Evolutionary conservation across 176 grass and related monocot species (phyloP), one percentile per base, ranked within the genome.

Genomic region (Tillandsia fasciculata): DNA sequence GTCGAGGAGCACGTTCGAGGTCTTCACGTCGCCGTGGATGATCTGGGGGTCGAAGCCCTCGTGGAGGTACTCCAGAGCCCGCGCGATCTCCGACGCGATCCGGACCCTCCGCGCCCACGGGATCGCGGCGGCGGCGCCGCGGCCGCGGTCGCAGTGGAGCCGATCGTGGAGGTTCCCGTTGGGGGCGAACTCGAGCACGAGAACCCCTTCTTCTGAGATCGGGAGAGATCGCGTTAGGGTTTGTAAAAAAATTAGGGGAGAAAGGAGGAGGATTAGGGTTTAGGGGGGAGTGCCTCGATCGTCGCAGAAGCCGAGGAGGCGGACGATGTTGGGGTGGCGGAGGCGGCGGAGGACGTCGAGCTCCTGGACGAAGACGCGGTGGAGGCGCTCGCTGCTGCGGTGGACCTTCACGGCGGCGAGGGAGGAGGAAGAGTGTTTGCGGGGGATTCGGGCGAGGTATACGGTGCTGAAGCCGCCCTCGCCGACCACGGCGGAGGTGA

Each of bases 401-500:
- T 93, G 90, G 24, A 93, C 79, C 79, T 99, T 99, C 67, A 99
- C 79, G 33, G 90, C 95, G 28, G 80, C 90, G 69, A 94, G 87
- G 10, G 80, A 80, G 10, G 29, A 71, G 28, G 42, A 67, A 53
- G 67, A 24, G 17, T 65, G 65, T 56, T 28, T 69, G 67, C 84
- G 76, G 33, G 77, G 77, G 72, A 93, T 66, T 52, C 90, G 61
- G 1, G 84, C 95, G 14, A 99, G 90, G 74, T 99, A 99, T 1
- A 99, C 95, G 48, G 82, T 99, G 78, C 95, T 99, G 72, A 90
- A 93, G 4, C 95, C 95, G 1, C 95, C 95, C 81, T 99, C 87
- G 33, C 95, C 95, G 3, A 99, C 77, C 12, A 94, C 87, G 1
- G 80, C 82, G 2, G 87, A 82, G 54, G 84, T 81, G 75, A 99